A percentile compares a stretch with the other conserved stretches of the same genome.
These are phyloP conservation scores for Leishmania martiniquensis DNA, from an alignment of 208 protist species.

Conservation along the genomic window DNA sequence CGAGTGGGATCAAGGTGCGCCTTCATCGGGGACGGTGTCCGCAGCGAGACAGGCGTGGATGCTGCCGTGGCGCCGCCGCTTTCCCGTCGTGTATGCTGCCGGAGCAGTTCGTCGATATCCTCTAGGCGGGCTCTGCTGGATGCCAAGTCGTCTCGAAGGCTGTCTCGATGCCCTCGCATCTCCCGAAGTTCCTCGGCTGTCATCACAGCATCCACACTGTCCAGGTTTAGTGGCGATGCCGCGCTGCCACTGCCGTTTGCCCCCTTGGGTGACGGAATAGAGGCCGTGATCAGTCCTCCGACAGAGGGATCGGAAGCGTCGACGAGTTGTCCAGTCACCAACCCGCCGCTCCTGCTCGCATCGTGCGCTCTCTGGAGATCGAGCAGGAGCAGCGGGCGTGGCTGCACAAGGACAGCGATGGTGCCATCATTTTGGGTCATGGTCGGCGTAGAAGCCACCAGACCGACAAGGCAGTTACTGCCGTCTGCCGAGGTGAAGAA, in stretches of 20 bases:
- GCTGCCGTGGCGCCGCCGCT: not conserved
- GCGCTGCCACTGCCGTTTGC: not conserved
- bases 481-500: not conserved
- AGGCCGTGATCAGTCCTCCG: not conserved
- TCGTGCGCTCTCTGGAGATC: not conserved
- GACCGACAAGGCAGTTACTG: slow-evolving; percentile 2
- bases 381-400: slow-evolving; percentile 20
- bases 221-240: not conserved
- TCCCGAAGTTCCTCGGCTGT: slow-evolving; percentile 36
- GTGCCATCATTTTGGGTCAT: not conserved
- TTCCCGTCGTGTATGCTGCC: not conserved
- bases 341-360: not conserved
- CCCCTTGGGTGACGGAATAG: slow-evolving; percentile 2
- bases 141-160: slow-evolving; percentile 30
- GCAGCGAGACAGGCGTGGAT: not conserved
- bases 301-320: slow-evolving; percentile 9
- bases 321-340: slow-evolving; percentile 11
- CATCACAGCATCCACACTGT: not conserved
- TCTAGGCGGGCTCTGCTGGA: slow-evolving; percentile 38
- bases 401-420: slow-evolving; percentile 13
- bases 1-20: not conserved
- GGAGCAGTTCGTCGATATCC: slow-evolving; percentile 28
- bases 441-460: slow-evolving; percentile 16
- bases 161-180: slow-evolving; percentile 33
- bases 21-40: not conserved